Evolutionary conservation across 2,329 filamentous ascomycete genomes (phyloP).

Genomic region (Monascus ruber): DNA sequence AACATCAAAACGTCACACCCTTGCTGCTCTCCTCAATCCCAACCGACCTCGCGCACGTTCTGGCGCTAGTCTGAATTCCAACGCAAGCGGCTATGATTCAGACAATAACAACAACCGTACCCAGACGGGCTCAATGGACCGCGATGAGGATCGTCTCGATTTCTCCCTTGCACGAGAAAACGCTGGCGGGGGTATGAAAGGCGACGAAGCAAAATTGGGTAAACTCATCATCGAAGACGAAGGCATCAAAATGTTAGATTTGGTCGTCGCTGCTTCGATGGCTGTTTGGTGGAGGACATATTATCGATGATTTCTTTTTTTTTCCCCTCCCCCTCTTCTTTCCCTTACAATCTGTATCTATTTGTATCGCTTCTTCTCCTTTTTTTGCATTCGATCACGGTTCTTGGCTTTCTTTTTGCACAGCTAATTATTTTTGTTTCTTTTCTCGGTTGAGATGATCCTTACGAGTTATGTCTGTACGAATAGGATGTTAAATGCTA

Average conservation of each 20-base stretch:
- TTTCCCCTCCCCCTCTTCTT: neutral
- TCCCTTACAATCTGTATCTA: neutral
- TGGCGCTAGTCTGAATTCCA: slow-evolving; percentile 9
- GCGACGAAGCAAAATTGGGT: slow-evolving; percentile 81
- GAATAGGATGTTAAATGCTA: no score
- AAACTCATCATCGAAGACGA: slow-evolving; percentile 85
- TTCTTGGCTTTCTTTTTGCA: neutral
- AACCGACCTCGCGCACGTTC: slow-evolving; percentile 17
- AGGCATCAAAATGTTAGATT: slow-evolving; percentile 88
- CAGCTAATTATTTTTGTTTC: neutral
- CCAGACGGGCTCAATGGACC: slow-evolving; percentile 7
- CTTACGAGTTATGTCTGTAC: no score
- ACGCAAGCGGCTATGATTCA: slow-evolving; percentile 6
- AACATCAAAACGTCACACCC: slow-evolving; percentile 18
- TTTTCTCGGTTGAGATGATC: no score
- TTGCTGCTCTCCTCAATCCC: slow-evolving; percentile 22
- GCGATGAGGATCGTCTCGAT: slow-evolving; percentile 46
- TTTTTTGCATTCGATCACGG: neutral
- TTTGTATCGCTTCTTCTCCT: neutral
- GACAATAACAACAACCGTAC: slow-evolving; percentile 9
- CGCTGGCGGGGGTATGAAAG: slow-evolving; percentile 75
- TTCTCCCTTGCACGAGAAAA: slow-evolving; percentile 68
- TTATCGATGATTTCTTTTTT: slow-evolving; percentile 24
- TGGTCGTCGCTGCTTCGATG: slow-evolving; percentile 83
- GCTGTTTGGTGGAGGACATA: slow-evolving; percentile 89